Evolutionary conservation across 2,329 filamentous ascomycete species (phyloP).

Genomic region (Penicillium brasilianum): DNA sequence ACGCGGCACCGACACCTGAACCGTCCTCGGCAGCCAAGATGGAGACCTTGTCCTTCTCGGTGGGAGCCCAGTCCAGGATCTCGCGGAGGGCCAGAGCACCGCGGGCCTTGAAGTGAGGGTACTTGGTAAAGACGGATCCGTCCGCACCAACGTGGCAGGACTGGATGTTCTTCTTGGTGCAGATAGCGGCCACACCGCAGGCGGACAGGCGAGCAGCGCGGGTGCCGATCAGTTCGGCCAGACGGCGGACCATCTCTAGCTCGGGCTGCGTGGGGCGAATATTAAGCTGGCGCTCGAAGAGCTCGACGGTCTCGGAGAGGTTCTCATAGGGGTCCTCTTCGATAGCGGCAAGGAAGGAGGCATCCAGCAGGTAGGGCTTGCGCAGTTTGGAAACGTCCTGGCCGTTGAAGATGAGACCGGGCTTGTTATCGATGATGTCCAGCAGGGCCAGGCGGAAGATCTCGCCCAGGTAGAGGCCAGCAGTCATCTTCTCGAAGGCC

Average conservation of each 20-base stretch:
- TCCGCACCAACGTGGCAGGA: constrained; percentile 94
- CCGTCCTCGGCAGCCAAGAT: constrained; percentile 92
- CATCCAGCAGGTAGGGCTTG: constrained; percentile 87
- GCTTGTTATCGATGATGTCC: constrained; percentile 80
- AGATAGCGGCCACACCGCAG: constrained; percentile 94
- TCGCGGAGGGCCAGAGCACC: constrained; percentile 88
- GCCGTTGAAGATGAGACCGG: constrained; percentile 76
- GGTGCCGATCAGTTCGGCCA: constrained; percentile 92
- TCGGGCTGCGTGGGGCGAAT: constrained; percentile 75
- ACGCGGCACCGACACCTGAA: constrained; percentile 91
- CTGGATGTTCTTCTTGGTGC: constrained; percentile 91
- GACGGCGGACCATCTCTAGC: constrained; percentile 84
- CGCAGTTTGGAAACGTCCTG: constrained; percentile 82
- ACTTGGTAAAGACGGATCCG: constrained; percentile 98
- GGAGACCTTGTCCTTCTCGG: constrained; percentile 85
- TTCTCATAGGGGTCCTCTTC: constrained; percentile 98
- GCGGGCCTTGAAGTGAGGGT: constrained; percentile 94
- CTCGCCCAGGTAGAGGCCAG: constrained; percentile 90
- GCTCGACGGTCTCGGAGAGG: constrained; percentile 81
- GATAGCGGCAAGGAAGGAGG: constrained; percentile 89
- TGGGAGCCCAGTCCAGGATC: constrained; percentile 90
- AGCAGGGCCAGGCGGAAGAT: constrained; percentile 88
- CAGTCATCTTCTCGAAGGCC: constrained; percentile 97
- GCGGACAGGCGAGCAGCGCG: constrained; percentile 90
- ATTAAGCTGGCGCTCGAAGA: constrained; percentile 77